These are phyloP conservation scores for Ophiostoma montium DNA, from an alignment of 2,329 filamentous ascomycete species.

Conservation along the genomic window DNA sequence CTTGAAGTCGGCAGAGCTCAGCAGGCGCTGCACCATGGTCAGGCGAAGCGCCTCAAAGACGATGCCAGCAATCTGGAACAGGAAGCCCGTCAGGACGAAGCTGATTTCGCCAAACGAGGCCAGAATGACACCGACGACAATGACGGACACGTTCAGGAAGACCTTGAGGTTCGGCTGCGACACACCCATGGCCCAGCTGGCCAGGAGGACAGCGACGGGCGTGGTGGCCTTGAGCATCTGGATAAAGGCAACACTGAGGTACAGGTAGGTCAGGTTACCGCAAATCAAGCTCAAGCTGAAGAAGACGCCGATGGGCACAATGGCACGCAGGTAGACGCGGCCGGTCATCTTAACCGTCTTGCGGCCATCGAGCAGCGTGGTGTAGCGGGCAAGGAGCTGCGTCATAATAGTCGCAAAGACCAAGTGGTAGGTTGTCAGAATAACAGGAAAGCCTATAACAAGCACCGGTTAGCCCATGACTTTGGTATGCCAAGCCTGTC, in stretches of 20 bases:
- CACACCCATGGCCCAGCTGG: conserved; percentile 77
- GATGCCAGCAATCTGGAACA: conserved; percentile 67
- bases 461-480: background rate
- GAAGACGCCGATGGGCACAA: conserved; percentile 88
- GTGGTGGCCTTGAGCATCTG: conserved; percentile 99
- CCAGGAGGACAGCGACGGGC: conserved; percentile 80
- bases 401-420: conserved; percentile 88
- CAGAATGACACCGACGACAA: conserved; percentile 87
- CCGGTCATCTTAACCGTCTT: conserved; percentile 97
- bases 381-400: conserved; percentile 82
- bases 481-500: background rate
- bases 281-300: conserved; percentile 95
- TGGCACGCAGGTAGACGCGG: conserved; percentile 80
- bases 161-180: conserved; percentile 73
- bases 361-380: conserved; percentile 76
- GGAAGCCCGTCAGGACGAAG: conserved; percentile 68
- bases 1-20: conserved; percentile 76
- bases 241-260: conserved; percentile 91
- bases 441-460: conserved; percentile 51
- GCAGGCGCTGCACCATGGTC: conserved; percentile 70
- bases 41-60: conserved; percentile 71
- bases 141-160: conserved; percentile 84
- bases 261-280: conserved; percentile 89
- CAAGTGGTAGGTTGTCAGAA: conserved; percentile 93
- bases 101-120: conserved; percentile 92